Base-by-base conservation (phyloP, 1,284 basidiomycete species). In the Heterobasidion irregulare region DNA sequence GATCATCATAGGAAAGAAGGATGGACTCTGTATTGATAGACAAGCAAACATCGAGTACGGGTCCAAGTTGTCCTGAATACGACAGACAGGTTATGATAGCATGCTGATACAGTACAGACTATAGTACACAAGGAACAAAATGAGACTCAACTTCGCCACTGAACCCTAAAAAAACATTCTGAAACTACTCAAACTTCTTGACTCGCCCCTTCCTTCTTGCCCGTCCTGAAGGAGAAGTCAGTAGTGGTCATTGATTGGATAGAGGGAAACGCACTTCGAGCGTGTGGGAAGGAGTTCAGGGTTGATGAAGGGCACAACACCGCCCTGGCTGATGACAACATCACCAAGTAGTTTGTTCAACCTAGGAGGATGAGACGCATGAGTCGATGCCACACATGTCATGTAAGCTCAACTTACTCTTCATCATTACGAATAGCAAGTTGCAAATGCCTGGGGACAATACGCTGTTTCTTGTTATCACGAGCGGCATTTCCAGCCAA, bases 371-470 rank as follows among this genome's bases (percentile, higher is more conserved):
- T 18, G 38, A 26, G 4, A 26, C 26, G 9, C 7, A 47, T 16
- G 12, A 47, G 46, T 47, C 8, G 26, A 32, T 16, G 46, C 15
- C 46, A 47, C 46, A 47, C 46, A 13, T n/a, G 15, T 4, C 18
- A 18, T 10, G n/a, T 34, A 26, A 7, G 15, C 36, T 13, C 19
- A 15, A 74, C 82, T 61, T 62, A 83, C 84, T 92, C 89, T 65
- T 92, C 89, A 58, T 92, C 89, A 70, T 92, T 92, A 62, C 91
- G 82, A 72, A 95, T 92, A 63, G 92, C 92, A 59, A 94, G 86
- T 70, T 94, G 91, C 57, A 94, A 70, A 73, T 94, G 92, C 69
- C 92, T 84, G 57, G 92, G 92, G 15, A 93, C 89, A 68, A 94
- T 94, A 85, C 92, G 91, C 67, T 90, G 88, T 79, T 93, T 86